These are phyloP conservation scores for Septoria linicola DNA, from an alignment of 2,329 filamentous ascomycete species.

Conservation along the genomic window DNA sequence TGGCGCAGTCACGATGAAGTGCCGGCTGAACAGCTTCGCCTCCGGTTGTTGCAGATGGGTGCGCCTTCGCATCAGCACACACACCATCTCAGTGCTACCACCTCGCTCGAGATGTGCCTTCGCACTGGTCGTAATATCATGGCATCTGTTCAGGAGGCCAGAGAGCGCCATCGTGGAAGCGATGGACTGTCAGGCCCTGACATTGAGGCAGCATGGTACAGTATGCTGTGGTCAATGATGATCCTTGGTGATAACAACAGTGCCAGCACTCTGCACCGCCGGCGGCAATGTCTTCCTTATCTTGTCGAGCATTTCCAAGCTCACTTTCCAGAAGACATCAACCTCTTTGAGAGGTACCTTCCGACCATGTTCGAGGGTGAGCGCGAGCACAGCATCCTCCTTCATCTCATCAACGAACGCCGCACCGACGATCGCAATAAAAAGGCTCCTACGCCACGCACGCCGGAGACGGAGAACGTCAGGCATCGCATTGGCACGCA, in stretches of 20 bases:
- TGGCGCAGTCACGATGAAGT: slow-evolving; percentile 71
- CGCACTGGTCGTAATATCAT: slow-evolving; percentile 80
- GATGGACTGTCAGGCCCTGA: slow-evolving; percentile 44
- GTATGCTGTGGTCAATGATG: slow-evolving; percentile 68
- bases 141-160: slow-evolving; percentile 61
- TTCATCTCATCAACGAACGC: slow-evolving; percentile 56
- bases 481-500: slow-evolving; percentile 75
- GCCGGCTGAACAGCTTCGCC: slow-evolving; percentile 56
- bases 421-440: slow-evolving; percentile 56
- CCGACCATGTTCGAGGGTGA: slow-evolving; percentile 58
- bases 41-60: slow-evolving; percentile 54
- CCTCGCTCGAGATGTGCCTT: slow-evolving; percentile 66
- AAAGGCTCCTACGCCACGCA: slow-evolving; percentile 41
- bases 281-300: slow-evolving; percentile 61
- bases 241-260: slow-evolving; percentile 39
- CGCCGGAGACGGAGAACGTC: slow-evolving; percentile 37
- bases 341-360: slow-evolving; percentile 67
- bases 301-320: slow-evolving; percentile 64
- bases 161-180: slow-evolving; percentile 29
- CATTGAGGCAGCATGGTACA: slow-evolving; percentile 65
- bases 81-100: slow-evolving; percentile 64
- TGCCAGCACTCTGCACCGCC: slow-evolving; percentile 35
- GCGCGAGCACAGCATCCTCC: slow-evolving; percentile 55
- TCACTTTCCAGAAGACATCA: slow-evolving; percentile 69
- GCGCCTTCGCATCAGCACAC: slow-evolving; percentile 41